Base-by-base conservation (phyloP, 331 rosid genomes). In the Stylosanthes scabra region DNA sequence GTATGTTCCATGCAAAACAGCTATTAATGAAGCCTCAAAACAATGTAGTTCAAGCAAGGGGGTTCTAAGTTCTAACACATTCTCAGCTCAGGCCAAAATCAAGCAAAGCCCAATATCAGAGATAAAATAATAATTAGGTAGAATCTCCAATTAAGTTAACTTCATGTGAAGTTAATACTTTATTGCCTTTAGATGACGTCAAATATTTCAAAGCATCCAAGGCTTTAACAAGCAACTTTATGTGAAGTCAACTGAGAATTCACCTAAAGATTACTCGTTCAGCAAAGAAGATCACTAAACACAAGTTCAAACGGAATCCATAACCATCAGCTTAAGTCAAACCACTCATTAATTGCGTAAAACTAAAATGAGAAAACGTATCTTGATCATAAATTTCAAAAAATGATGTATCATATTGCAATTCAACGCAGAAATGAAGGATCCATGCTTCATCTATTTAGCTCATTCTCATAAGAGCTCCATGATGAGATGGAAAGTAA, bases 21-120 rank as follows among this genome's bases (percentile, higher is more conserved):
- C 39, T 6, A 34, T 34, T 41, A 16, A 10, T 13, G 59, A 62
- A 71, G 61, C 63, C 65, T 70, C 29, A 27, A 57, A 70, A 57
- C 66, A 71, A 58, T 47, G 29, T 25, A 31, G 13, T 59, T 7
- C 59, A 71, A 31, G 29, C 29, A 49, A 76, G 9, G 49, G 74
- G 37, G 14, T 46, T 25, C 28, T 44, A 7, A 13, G 14, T 46
- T 25, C 28, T 44, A 7, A 13, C 29, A 45, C 25, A 72, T 6
- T 55, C n/a, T 51, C 20, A 14, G 12, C 34, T 27, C 55, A 9
- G 44, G 29, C 46, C 39, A 34, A 4, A 34, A 34, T 34, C 39
- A 34, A 34, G 39, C 39, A 34, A 34, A 34, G 39, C 39, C 39
- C 39, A 34, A 34, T 34, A 34, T 34, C 25, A 20, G 25, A 20